Evolutionary conservation across 306 rosid species (phyloP), one percentile per base, ranked within the genome.

Genomic region (Coriaria nepalensis): DNA sequence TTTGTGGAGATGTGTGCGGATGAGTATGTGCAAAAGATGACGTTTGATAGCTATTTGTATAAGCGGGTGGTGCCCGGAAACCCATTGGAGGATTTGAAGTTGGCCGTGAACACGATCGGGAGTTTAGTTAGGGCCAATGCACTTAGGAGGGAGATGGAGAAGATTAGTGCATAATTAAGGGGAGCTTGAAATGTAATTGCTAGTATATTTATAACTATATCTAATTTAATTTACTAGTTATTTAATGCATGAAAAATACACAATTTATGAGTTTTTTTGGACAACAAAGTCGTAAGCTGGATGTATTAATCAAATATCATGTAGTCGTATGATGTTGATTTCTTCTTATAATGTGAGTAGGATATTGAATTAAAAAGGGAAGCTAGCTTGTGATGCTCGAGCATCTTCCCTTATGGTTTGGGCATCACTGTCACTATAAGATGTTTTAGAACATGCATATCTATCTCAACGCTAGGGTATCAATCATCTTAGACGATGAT

Each of bases 1-100:
- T 92, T 92, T 35, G 98, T 92, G 63, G 98, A 85, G 94, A 79
- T 85, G 98, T 92, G 98, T n/a, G 94, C 81, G 0, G 94, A 92
- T 20, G 86, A 92, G 56, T 92, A 92, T 48, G 98, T 92, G 71
- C 98, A 92, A 83, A 85, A 92, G 85, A 92, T 92, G 96, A 92
- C 98, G 2, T 92, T 85, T 54, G 98, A 92, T 52, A 82, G 96
- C 69, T 92, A 85, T 37, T 68, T 92, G 78, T 92, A 92, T 56
- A 92, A 92, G 72, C 73, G 76, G 42, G 98, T 85, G 62, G 94
- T 60, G 12, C 98, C 96, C 44, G 98, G 98, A 13, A 92, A 78
- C 59, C 98, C 96, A 2, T 57, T 71, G 75, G 65, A 92, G 38
- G 98, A 92, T 62, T 53, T 92, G 73, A 92, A 92, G 78, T 72